phyloP scores from a whole-genome alignment of 2,329 filamentous ascomycete species.

The Hirsutella rhossiliensis region DNA sequence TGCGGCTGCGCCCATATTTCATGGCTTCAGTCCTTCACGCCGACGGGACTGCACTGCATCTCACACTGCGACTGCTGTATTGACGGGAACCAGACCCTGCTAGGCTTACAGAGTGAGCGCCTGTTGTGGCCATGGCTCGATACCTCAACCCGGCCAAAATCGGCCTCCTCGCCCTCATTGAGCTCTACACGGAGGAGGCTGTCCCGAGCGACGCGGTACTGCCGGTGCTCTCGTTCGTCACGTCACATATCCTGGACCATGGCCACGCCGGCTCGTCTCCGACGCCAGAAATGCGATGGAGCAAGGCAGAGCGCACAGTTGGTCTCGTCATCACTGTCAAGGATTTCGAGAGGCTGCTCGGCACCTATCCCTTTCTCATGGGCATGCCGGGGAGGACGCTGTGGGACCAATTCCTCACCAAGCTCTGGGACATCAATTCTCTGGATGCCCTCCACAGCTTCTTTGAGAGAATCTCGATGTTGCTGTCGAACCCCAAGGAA shows the following conservation, averaged over 20 bases:
- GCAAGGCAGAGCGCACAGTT: constrained; percentile 35
- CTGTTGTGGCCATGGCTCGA: constrained; percentile 49
- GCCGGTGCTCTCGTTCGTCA: constrained; percentile 66
- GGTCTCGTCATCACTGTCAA: constrained; percentile 41
- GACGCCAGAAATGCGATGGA: constrained; percentile 27
- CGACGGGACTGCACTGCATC: too few species aligned
- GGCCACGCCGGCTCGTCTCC: constrained; percentile 14
- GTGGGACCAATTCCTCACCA: constrained; percentile 76
- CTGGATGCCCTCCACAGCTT: constrained; percentile 71
- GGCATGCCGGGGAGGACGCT: constrained; percentile 63
- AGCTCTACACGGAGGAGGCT: constrained; percentile 64
- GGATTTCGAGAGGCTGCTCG: constrained; percentile 47
- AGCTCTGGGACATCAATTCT: constrained; percentile 74
- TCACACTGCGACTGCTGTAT: too few species aligned
- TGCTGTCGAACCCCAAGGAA: constrained; percentile 51
- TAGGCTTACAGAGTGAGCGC: background rate
- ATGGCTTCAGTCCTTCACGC: too few species aligned
- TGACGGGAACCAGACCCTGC: too few species aligned
- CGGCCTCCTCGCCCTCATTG: constrained; percentile 65
- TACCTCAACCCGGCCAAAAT: constrained; percentile 86
- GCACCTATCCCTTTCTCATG: constrained; percentile 35
- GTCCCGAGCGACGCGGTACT: constrained; percentile 61
- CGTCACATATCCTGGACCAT: constrained; percentile 52
- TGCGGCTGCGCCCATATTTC: too few species aligned
- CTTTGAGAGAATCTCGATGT: constrained; percentile 45